A percentile compares a stretch with the other conserved stretches of the same genome.
Evolutionary conservation across 176 grass and related monocot species (phyloP).

Genomic region (Miscanthus lutarioriparius): DNA sequence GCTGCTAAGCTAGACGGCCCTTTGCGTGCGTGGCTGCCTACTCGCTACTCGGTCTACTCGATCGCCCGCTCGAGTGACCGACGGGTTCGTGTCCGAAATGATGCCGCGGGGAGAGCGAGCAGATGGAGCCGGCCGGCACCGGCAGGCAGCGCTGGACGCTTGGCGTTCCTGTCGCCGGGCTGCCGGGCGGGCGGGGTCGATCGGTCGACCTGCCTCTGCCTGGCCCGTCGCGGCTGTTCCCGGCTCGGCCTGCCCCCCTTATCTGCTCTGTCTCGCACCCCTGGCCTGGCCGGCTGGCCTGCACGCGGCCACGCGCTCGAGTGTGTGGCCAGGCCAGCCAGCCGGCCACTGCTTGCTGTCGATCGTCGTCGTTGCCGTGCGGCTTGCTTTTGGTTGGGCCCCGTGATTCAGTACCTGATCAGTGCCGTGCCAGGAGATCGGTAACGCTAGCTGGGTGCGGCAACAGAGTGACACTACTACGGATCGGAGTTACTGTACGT

Average conservation of each 20-base stretch:
- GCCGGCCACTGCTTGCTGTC: neutral
- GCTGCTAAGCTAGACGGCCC: neutral
- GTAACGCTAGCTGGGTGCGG: neutral
- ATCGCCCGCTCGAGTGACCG: neutral
- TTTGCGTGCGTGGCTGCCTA: neutral
- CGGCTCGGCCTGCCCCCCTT: neutral
- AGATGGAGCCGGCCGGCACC: neutral
- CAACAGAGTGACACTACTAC: neutral
- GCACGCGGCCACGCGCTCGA: neutral
- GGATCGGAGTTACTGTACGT: neutral
- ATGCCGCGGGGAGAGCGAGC: neutral
- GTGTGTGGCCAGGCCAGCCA: neutral
- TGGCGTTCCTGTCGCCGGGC: conserved; percentile 29
- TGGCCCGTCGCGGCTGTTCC: neutral
- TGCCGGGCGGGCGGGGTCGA: neutral
- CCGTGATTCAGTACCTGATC: neutral
- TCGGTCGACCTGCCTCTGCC: neutral
- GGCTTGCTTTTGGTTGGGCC: neutral
- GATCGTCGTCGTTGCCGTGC: neutral
- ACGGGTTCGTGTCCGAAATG: conserved; percentile 21
- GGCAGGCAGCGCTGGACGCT: conserved; percentile 22
- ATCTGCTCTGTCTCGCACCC: conserved; percentile 23
- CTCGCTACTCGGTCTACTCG: neutral
- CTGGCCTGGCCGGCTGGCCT: neutral
- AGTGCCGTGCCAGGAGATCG: neutral